Conservation (phyloP, 129 eudicot genomes). For the Flaveria sonorensis region DNA sequence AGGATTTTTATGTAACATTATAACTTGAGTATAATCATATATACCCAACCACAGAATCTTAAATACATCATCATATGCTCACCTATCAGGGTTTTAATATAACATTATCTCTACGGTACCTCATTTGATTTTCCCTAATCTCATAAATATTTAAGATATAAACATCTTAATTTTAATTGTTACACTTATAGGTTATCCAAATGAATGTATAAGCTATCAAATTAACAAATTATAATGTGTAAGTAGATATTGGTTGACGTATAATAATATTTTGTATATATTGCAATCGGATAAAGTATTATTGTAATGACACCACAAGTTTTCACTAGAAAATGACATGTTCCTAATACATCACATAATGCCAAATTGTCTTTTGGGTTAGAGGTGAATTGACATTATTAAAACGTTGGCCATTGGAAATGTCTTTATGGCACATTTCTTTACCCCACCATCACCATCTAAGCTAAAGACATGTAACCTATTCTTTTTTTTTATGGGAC, state of each 20-base stretch:
- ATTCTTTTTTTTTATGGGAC: no score
- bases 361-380: conserved; percentile 23
- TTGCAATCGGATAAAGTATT: conserved; percentile 7
- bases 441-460: not conserved
- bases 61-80: no score
- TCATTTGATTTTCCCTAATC: not conserved
- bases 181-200: not conserved
- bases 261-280: not conserved
- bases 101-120: not conserved
- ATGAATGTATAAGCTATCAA: not conserved
- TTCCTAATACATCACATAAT: conserved; percentile 7
- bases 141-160: not conserved
- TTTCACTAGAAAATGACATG: not conserved
- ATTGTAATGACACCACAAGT: not conserved
- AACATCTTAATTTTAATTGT: not conserved
- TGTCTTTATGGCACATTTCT: not conserved
- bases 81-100: no score
- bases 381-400: not conserved
- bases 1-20: not conserved
- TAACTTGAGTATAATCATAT: not conserved
- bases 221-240: not conserved
- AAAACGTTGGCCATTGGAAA: not conserved
- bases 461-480: not conserved
- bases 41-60: not conserved
- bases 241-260: not conserved